Base-by-base conservation (phyloP, 2,329 filamentous ascomycete species). In the Neonectria punicea region DNA sequence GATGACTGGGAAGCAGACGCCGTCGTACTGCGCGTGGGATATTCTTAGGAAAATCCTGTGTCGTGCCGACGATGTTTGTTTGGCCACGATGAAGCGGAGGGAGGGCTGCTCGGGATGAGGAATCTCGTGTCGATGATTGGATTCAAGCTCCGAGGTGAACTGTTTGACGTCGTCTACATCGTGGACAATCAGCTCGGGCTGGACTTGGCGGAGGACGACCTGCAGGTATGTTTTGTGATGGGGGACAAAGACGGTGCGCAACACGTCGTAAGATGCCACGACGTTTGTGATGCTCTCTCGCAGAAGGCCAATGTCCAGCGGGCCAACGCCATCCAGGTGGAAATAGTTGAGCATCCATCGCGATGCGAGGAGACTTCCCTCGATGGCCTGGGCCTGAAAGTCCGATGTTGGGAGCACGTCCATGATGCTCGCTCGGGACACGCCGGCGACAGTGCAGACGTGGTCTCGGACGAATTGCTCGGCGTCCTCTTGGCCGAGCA, bases 311-410 rank as follows among this genome's bases (percentile, higher is more conserved):
- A 61, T 16, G 2, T 70, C 61, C 11, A 70, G 14, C 1, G 44
- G 4, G 1, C 68, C 67, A 1, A 18, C 32, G 1, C 41, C 59
- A 22, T 70, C 67, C 1, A 70, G 39, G 11, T 63, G n/a, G 41
- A 70, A 70, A 13, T 63, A 53, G 6, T 70, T 70, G 11, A 70
- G 58, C 49, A 67, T 69, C 71, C 71, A 73, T n/a, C 71, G 64
- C 4, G 71, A 73, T 0, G 72, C 16, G 0, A 73, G 53, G 0
- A 70, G 60, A 8, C 67, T 61, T 0, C 69, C 69, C 1, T 65
- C 34, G 0, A 71, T 43, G 16, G 67, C 55, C 25, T 70, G 69
- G 7, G 56, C 25, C 16, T 71, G 69, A 13, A 71, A 71, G 57
- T 71, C 67, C 13, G 67, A 71, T 5, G 69, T 70, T 5, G 70